Evolutionary conservation across 164 flowering plant genomes (phyloP).

Genomic region (grape (Vitis vinifera)): ASM3070453v1 NC_081815.1:5611501-5612000

Average conservation of each 20-base stretch:
- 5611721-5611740: neutral
- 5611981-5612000: conserved; percentile 1
- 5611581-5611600: neutral
- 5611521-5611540: neutral
- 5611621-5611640: conserved; percentile 2
- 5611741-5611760: neutral
- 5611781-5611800: neutral
- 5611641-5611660: conserved; percentile 6
- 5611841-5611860: neutral
- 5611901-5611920: neutral
- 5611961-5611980: neutral
- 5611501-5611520: neutral
- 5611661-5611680: neutral
- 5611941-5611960: neutral
- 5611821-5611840: neutral
- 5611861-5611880: neutral
- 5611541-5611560: neutral
- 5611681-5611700: conserved; percentile 3
- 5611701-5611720: neutral
- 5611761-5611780: neutral
- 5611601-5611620: neutral
- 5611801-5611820: neutral
- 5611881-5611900: conserved; percentile 15
- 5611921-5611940: neutral
- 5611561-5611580: neutral